These are phyloP conservation scores for Apiotrichum gamsii DNA, from an alignment of 1,284 basidiomycete genomes.

Conservation along the genomic window DNA sequence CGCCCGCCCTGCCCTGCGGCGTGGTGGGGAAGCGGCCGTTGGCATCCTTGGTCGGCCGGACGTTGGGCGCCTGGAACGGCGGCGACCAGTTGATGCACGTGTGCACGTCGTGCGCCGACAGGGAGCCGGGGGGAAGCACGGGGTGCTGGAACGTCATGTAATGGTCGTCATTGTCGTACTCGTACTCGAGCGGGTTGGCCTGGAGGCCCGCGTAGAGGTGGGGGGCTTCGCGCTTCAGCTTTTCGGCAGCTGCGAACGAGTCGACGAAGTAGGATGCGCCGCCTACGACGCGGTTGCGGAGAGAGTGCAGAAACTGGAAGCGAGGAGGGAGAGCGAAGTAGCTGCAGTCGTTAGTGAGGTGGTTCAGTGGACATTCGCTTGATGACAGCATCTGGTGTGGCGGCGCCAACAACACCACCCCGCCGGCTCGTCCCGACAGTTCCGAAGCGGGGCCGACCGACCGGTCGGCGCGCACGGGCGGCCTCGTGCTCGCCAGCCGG, in stretches of 20 bases:
- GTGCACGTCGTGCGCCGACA: constrained; percentile 11
- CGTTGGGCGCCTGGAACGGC: constrained; percentile 72
- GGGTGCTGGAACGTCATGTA: constrained; percentile 74
- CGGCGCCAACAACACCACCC: too few species aligned
- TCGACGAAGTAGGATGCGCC: constrained; percentile 88
- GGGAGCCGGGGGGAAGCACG: constrained; percentile 56
- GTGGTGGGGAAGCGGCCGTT: background rate
- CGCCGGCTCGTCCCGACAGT: too few species aligned
- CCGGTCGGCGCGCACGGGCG: too few species aligned
- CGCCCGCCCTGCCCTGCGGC: constrained; percentile 12
- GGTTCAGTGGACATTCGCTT: background rate
- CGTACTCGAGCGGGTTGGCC: constrained; percentile 65
- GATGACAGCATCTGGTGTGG: too few species aligned
- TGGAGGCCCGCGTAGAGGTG: constrained; percentile 54
- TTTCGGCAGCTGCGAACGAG: constrained; percentile 60
- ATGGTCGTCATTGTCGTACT: constrained; percentile 86
- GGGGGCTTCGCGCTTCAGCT: constrained; percentile 1
- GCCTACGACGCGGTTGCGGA: constrained; percentile 73
- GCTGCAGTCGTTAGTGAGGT: constrained; percentile 48
- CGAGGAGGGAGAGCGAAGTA: constrained; percentile 80
- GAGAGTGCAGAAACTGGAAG: constrained; percentile 84
- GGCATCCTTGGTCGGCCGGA: constrained; percentile 2
- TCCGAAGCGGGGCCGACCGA: too few species aligned
- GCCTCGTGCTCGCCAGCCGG: too few species aligned
- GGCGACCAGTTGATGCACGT: constrained; percentile 82